Evolutionary conservation across 768 basidiomycete genomes (phyloP), one percentile per base, ranked within the genome.

Genomic region (Podaxis rugospora): DNA sequence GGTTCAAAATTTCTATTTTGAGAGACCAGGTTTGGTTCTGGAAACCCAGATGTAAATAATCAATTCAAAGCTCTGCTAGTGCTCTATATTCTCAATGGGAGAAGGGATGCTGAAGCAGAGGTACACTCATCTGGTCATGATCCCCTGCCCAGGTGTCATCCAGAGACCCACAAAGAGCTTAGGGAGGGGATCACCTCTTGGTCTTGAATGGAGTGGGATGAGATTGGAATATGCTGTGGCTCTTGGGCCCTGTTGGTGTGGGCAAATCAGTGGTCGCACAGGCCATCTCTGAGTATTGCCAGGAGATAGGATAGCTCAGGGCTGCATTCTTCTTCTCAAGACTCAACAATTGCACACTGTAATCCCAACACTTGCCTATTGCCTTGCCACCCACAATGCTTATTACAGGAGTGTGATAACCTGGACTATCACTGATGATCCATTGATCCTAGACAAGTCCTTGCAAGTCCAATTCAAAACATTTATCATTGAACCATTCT

Each of bases 261-360:
- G 57, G 57, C n/a, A 59, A 59, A 36, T 50, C 57, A 14, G 49
- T 50, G 11, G 46, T 59, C 10, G 16, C 57, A 0, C 32, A 51
- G 36, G 51, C 57, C 14, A 18, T 59, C 16, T 50, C 46, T 1
- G 23, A 28, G 6, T 47, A 51, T 11, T 35, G 37, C 14, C n/a
- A n/a, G 5, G 14, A 44, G 9, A 13, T n/a, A 1, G 11, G 51
- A 5, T 39, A 39, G 3, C 59, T 60, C 9, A 51, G 59, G 23
- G 59, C 50, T 1, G 27, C 36, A 18, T 52, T 60, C 37, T 60
- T 60, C 36, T 60, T 50, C 39, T 52, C 50, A 10, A 23, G 10
- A 21, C 46, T 18, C 10, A 23, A 47, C 10, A 23, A n/a, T 7
- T 3, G 7, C 5, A 39, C 25, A 36, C 10, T 40, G 14, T 56